Base-by-base conservation (phyloP, 2,329 filamentous ascomycete species). In the Trichophyton verrucosum region DNA sequence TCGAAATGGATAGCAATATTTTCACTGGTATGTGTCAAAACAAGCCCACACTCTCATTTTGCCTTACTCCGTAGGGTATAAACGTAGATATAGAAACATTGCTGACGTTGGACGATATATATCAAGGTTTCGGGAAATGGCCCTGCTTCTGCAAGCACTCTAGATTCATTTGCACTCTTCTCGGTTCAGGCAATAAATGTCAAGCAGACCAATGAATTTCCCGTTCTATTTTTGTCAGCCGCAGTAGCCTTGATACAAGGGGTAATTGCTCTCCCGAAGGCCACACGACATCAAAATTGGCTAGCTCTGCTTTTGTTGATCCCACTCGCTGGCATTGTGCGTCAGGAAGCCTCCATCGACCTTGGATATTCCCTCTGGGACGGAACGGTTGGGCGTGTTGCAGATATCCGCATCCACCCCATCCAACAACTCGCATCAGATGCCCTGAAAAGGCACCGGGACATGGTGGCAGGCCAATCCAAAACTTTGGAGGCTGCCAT, bases 381-480 rank as follows among this genome's bases (percentile, higher is more conserved):
- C 27, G 51, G 51, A 20, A 55, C 27, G n/a, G n/a, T 55, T 36
- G 51, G 51, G 51, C 51, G 51, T 20, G 27, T 20, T 55, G 51
- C 27, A 38, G 51, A 55, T 36, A 27, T 55, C 30, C 27, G 15
- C 3, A 30, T 56, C 15, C 59, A 60, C 38, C 59, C 59, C n/a
- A 60, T 60, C 24, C 33, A 38, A 17, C 15, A 56, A 24, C 49
- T 60, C 15, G 59, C 49, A 33, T 56, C 30, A 3, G 30, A 60
- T 24, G 47, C 59, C 6, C 7, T 42, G 38, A 40, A 33, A 17
- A 44, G 15, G 13, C 53, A 55, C 36, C n/a, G 22, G 9, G 40
- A 56, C 13, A 44, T 56, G 59, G 46, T 60, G 27, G 33, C 49
- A 13, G 11, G 38, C 7, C 59, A 60, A 24, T 60, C 59, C n/a